Percentiles rank a stretch among this genome's conserved stretches.
Conservation (phyloP, 1,139 yeast genomes). For the Blastobotrys buckinghamii region DNA sequence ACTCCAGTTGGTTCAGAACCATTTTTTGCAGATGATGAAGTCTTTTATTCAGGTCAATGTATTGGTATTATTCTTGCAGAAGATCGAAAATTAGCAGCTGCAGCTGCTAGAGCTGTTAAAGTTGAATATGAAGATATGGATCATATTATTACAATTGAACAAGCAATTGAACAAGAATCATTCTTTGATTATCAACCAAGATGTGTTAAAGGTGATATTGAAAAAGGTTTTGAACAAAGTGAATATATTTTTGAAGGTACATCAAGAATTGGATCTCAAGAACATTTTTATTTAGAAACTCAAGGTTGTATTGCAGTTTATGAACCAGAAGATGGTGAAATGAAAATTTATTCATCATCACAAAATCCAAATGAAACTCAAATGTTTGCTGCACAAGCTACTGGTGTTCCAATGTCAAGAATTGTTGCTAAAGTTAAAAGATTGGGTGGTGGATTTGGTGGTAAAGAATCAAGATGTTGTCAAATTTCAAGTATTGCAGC, state of each 20-base stretch:
- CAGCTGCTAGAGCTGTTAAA: slow-evolving; percentile 39
- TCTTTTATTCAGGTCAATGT: slow-evolving; percentile 39
- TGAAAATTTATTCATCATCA: slow-evolving; percentile 39
- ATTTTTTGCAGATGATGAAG: slow-evolving; percentile 40
- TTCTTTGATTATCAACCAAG: slow-evolving; percentile 33
- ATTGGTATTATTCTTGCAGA: slow-evolving; percentile 40
- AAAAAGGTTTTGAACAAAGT: slow-evolving; percentile 34
- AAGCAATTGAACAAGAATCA: slow-evolving; percentile 37
- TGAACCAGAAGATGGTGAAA: slow-evolving; percentile 40
- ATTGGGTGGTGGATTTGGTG: slow-evolving; percentile 63
- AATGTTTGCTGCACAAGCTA: slow-evolving; percentile 36
- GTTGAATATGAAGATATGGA: slow-evolving; percentile 38
- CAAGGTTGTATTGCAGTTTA: slow-evolving; percentile 40
- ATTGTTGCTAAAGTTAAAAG: slow-evolving; percentile 41
- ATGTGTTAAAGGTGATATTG: slow-evolving; percentile 38
- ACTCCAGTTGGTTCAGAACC: slow-evolving; percentile 38
- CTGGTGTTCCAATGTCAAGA: slow-evolving; percentile 38
- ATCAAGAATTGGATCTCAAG: slow-evolving; percentile 41
- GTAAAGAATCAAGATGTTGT: slow-evolving; percentile 45
- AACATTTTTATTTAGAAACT: slow-evolving; percentile 43
- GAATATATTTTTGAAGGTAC: slow-evolving; percentile 36
- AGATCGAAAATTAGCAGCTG: slow-evolving; percentile 37
- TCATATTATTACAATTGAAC: slow-evolving; percentile 38
- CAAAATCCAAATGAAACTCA: slow-evolving; percentile 43
- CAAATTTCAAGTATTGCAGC: slow-evolving; percentile 44